Evolutionary conservation across 495 filamentous ascomycete genomes (phyloP), one percentile per base, ranked within the genome.

Genomic region (Aspergillus diversus): DNA sequence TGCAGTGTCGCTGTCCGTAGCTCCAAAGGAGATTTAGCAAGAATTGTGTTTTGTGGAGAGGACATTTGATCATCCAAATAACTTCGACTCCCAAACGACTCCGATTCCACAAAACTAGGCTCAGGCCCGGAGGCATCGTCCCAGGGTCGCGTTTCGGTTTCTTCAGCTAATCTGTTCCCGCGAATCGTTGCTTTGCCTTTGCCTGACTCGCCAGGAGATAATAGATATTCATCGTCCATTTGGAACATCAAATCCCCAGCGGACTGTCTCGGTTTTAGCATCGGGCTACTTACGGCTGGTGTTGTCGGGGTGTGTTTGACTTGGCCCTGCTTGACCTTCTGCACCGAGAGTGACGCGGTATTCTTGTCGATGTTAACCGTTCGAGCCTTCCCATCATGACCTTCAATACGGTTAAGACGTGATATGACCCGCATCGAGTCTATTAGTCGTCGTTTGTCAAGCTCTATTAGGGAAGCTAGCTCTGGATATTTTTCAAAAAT

Each of bases 201-300:
- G 9, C 59, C 56, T 1, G 61, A 58, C 42, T 73, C 62, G n/a
- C 57, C 57, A 5, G 71, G 63, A 0, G 75, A 71, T 43, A 74
- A 59, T 12, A 61, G 60, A 48, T 75, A 80, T 46, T 92, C 92
- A n/a, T 94, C 92, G 60, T 97, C 93, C 92, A 97, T 97, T 62
- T 92, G 88, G 69, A 97, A 97, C 79, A 97, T 95, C 42, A 97
- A 79, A 64, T 97, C 92, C n/a, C 79, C 77, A 2, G 80, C 74
- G 0, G 89, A 92, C 21, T 80, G 81, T 63, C 84, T 90, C 0
- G 87, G 79, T 59, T 82, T 84, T n/a, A 94, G 78, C 37, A 81
- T 72, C 3, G 90, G 89, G 57, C 85, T 86, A 37, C 59, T 84
- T 86, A 37, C 59, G 68, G 13, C 64, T 32, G 9, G 13, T 3